phyloP scores from a whole-genome alignment of 768 basidiomycete species.

The Mycena albidolilacea region DNA sequence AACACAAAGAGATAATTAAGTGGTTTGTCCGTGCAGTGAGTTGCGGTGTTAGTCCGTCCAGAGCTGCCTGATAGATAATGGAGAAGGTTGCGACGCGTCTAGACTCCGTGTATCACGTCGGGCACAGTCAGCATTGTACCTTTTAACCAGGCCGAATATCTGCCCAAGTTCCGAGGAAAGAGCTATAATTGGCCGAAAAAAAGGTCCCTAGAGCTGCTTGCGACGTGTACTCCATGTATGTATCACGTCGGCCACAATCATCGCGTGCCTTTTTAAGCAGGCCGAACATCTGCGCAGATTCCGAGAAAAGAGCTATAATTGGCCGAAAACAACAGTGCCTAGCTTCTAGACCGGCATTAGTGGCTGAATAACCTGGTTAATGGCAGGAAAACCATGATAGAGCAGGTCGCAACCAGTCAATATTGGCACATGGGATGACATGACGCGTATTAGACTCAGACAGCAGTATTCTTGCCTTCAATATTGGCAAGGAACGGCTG shows the following conservation, averaged over 20 bases:
- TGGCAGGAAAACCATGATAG: neutral
- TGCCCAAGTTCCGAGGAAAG: constrained; percentile 3
- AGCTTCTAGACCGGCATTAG: constrained; percentile 8
- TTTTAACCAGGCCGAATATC: constrained; percentile 3
- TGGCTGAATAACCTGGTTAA: constrained; percentile 25
- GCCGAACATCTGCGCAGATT: neutral
- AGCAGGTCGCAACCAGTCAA: constrained; percentile 30
- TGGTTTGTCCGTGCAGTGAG: constrained; percentile 23
- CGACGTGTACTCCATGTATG: too few species aligned
- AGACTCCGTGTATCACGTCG: constrained; percentile 25
- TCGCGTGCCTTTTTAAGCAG: constrained; percentile 27
- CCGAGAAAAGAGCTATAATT: constrained; percentile 17
- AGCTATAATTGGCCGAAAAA: constrained; percentile 15
- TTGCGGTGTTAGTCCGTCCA: constrained; percentile 33
- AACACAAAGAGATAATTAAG: constrained; percentile 32
- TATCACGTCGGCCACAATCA: constrained; percentile 13
- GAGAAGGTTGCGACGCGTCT: constrained; percentile 20
- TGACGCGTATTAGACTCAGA: constrained; percentile 31
- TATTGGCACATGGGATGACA: constrained; percentile 31
- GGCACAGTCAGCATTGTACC: constrained; percentile 16
- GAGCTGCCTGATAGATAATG: constrained; percentile 24
- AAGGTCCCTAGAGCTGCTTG: neutral
- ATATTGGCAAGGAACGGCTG: constrained; percentile 17
- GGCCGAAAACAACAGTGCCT: neutral
- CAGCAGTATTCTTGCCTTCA: constrained; percentile 11